phyloP scores from a whole-genome alignment of 805 yeast genomes.

The Candida sphagnicola region DNA sequence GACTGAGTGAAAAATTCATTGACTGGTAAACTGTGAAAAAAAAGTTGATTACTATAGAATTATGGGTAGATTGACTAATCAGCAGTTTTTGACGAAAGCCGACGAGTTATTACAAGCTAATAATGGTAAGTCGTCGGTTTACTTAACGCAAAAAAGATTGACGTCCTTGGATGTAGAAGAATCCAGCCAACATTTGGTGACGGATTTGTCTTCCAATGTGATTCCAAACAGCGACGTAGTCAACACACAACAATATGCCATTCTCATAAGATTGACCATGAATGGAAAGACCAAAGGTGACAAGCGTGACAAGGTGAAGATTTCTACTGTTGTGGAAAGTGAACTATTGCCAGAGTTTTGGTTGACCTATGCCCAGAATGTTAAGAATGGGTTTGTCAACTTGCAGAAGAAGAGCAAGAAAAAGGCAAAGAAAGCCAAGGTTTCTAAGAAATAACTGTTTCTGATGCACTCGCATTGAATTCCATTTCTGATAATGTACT shows the following conservation, averaged over 20 bases:
- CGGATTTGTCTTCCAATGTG: conserved; percentile 35
- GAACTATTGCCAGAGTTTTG: conserved; percentile 68
- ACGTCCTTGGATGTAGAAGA: conserved; percentile 22
- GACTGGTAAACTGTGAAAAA: no score
- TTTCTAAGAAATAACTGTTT: conserved; percentile 18
- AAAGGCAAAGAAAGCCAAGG: conserved; percentile 54
- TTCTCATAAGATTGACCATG: conserved; percentile 66
- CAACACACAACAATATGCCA: conserved; percentile 46
- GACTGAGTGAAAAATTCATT: background rate
- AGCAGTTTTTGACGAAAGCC: conserved; percentile 26
- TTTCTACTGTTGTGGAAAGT: conserved; percentile 68
- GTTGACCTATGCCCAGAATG: conserved; percentile 63
- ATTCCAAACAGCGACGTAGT: conserved; percentile 12
- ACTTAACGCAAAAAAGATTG: conserved; percentile 57
- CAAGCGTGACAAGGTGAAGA: conserved; percentile 51
- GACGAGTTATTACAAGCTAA: conserved; percentile 20
- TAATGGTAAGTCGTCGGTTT: conserved; percentile 48
- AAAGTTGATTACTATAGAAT: background rate
- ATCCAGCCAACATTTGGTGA: conserved; percentile 6
- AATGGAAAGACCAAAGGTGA: conserved; percentile 35
- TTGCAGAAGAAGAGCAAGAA: conserved; percentile 80
- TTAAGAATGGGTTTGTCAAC: conserved; percentile 72
- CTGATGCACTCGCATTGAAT: no score
- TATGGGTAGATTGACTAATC: conserved; percentile 30
- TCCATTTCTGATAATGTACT: no score